phyloP scores from a whole-genome alignment of 1,139 yeast genomes.

The Entelexis paramagnoliae region DNA sequence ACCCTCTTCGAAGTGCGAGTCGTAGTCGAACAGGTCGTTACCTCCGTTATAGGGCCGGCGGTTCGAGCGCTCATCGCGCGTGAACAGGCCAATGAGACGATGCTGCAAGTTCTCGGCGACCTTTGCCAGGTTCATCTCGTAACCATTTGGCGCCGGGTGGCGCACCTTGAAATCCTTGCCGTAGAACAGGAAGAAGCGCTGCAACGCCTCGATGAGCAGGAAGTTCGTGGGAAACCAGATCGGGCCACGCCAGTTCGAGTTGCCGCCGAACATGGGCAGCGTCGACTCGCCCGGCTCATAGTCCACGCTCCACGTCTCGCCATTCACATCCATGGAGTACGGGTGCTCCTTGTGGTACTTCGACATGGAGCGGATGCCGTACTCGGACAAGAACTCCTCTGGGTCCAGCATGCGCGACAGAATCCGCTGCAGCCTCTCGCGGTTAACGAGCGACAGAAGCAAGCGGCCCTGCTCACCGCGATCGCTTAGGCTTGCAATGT shows the following conservation, averaged over 20 bases:
- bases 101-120: constrained; percentile 89
- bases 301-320: constrained; percentile 59
- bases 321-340: constrained; percentile 76
- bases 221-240: constrained; percentile 96
- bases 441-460: constrained; percentile 69
- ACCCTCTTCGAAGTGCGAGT: constrained; percentile 65
- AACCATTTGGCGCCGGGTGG: constrained; percentile 85
- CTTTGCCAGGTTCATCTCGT: constrained; percentile 70
- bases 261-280: constrained; percentile 94
- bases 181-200: constrained; percentile 80
- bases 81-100: constrained; percentile 68
- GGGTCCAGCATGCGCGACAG: constrained; percentile 79
- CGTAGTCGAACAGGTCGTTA: constrained; percentile 50
- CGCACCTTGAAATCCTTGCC: constrained; percentile 82
- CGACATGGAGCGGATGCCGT: constrained; percentile 83
- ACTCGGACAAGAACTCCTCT: constrained; percentile 73
- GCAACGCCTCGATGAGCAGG: constrained; percentile 76
- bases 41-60: constrained; percentile 76
- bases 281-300: constrained; percentile 91
- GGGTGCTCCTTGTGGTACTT: constrained; percentile 83
- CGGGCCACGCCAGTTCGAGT: constrained; percentile 98
- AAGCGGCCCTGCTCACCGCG: constrained; percentile 84
- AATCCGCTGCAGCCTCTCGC: constrained; percentile 68
- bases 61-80: constrained; percentile 48
- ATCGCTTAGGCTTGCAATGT: constrained; percentile 76